These are phyloP conservation scores for Marchantia polymorpha DNA, from an alignment of 225 moss, liverwort and hornwort genomes.

Conservation along the genomic window DNA sequence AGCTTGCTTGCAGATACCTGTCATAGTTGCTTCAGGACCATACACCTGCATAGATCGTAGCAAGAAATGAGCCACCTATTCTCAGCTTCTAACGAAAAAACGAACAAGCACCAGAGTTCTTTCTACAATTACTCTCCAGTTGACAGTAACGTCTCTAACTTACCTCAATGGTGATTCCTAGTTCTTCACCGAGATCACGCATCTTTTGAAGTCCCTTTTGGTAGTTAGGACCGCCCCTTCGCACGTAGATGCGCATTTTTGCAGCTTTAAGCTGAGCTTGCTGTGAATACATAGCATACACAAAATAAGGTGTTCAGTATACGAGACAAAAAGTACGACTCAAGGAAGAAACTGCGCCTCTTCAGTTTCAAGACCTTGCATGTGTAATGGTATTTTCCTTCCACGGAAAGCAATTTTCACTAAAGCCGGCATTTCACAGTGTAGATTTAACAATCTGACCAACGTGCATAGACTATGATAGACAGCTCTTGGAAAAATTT, in stretches of 20 bases:
- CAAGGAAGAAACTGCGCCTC: not conserved
- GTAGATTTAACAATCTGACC: no score
- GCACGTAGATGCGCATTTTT: slow-evolving; percentile 76
- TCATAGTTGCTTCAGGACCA: slow-evolving; percentile 94
- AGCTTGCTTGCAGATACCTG: slow-evolving; percentile 90
- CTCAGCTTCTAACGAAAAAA: no score
- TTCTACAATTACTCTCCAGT: not conserved
- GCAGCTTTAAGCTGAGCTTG: slow-evolving; percentile 89
- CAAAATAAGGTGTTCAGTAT: not conserved
- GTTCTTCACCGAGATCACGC: slow-evolving; percentile 75
- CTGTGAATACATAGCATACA: slow-evolving; percentile 36
- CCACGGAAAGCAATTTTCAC: no score
- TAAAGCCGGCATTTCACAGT: no score
- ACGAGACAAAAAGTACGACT: no score
- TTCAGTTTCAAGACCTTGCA: not conserved
- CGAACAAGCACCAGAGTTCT: not conserved
- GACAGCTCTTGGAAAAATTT: no score
- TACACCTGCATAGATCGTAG: slow-evolving; percentile 52
- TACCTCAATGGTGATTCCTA: slow-evolving; percentile 74
- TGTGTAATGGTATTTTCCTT: no score
- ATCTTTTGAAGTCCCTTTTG: slow-evolving; percentile 81
- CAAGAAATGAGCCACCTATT: no score
- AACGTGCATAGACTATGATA: no score
- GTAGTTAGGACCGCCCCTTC: slow-evolving; percentile 92
- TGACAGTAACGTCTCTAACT: not conserved